A percentile compares a stretch with the other conserved stretches of the same genome.
phyloP scores from a whole-genome alignment of 2,329 filamentous ascomycete genomes.

The Clonostachys sp. region DNA sequence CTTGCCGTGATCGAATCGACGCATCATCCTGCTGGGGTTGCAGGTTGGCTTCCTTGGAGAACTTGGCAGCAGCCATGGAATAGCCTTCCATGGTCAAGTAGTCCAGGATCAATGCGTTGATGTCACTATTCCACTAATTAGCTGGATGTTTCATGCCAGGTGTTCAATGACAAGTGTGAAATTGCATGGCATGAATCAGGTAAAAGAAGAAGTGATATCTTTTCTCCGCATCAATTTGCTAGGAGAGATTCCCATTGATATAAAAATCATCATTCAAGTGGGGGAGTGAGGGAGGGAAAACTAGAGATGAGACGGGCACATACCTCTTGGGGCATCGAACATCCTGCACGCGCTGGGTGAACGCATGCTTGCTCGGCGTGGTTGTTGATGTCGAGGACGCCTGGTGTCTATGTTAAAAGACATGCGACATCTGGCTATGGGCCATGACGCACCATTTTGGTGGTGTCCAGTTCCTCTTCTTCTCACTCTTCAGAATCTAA shows the following conservation, averaged over 20 bases:
- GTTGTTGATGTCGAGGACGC: constrained; percentile 70
- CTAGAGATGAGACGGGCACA: constrained; percentile 19
- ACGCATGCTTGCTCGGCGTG: constrained; percentile 66
- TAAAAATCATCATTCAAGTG: constrained; percentile 67
- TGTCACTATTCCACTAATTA: constrained; percentile 58
- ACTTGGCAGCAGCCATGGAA: constrained; percentile 85
- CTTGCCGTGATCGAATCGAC: constrained; percentile 72
- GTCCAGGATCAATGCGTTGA: constrained; percentile 93
- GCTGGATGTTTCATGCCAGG: background rate
- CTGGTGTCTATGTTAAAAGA: constrained; percentile 25
- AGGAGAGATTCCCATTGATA: constrained; percentile 99
- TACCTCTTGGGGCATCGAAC: constrained; percentile 89
- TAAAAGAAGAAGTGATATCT: constrained; percentile 66
- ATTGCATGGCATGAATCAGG: constrained; percentile 30
- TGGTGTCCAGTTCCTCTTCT: too few species aligned
- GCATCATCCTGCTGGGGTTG: constrained; percentile 66
- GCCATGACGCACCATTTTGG: too few species aligned
- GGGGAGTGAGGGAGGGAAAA: constrained; percentile 1
- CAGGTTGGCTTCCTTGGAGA: constrained; percentile 90
- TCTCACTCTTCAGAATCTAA: too few species aligned
- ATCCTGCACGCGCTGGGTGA: constrained; percentile 78
- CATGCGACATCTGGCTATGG: too few species aligned
- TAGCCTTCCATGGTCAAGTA: constrained; percentile 97
- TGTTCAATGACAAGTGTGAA: background rate
- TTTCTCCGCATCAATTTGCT: constrained; percentile 85